Evolutionary conservation across 768 basidiomycete species (phyloP), one percentile per base, ranked within the genome.

Genomic region (Pisolithus albus): DNA sequence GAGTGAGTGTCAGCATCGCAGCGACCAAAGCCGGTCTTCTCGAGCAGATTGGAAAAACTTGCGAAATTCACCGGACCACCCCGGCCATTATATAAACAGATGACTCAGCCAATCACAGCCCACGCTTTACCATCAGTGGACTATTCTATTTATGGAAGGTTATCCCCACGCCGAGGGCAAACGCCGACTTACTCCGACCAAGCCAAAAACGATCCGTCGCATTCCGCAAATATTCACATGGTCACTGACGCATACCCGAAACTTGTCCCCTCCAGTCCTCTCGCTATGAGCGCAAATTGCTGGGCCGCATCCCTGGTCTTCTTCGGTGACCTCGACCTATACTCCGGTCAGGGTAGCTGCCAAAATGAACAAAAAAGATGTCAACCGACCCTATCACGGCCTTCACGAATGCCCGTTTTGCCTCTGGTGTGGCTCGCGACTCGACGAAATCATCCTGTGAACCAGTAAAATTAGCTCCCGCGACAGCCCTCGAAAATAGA

Each of bases 251-350:
- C 82, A 65, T 87, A 91, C 7, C 92, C 92, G 66, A 93, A 94
- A 54, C 80, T 84, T 8, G 90, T 86, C 7, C 86, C 88, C 58
- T 90, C 89, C 51, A 93, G 66, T 2, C 92, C 92, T 61, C 92
- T 71, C 10, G 90, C 86, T 18, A 95, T 78, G 0, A 95, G 74
- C 1, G 86, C 85, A 65, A 95, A 93, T 55, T 94, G 88, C 57
- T 92, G 83, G 10, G 90, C 83, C 0, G 92, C 91, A 37, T 92
- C 91, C 55, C 86, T 74, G 34, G 84, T 90, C 57, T 75, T 77
- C 62, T 84, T 86, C 2, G 82, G 70, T 16, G 86, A 86, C 39
- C 88, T 77, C 34, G 88, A 82, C 24, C 88, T 88, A 23, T 23
- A 50, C 51, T 42, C 18, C 5, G 10, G 18, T 53, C 47, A 51